These are phyloP conservation scores for Pseudogymnoascus sp. DNA, from an alignment of 2,329 filamentous ascomycete species.

Conservation along the genomic window DNA sequence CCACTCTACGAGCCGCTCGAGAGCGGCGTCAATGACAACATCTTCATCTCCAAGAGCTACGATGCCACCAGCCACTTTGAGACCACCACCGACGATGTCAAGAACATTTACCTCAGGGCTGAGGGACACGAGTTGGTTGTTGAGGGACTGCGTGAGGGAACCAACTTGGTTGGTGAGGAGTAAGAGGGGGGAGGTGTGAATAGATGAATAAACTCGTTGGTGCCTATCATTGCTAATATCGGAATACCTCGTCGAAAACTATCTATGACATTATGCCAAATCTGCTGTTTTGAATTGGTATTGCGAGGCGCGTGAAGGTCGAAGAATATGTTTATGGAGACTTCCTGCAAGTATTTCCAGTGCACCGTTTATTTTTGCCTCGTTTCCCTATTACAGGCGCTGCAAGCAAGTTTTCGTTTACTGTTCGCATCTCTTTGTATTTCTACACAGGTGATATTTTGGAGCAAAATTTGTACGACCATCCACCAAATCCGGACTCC, in stretches of 20 bases:
- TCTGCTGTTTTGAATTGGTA: not conserved
- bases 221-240: slow-evolving; percentile 8
- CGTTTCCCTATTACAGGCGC: not conserved
- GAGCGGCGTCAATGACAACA: slow-evolving; percentile 76
- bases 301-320: not conserved
- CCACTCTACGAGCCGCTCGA: slow-evolving; percentile 89
- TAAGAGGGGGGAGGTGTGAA: slow-evolving; percentile 31
- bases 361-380: not conserved
- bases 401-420: not conserved
- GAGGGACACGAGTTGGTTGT: slow-evolving; percentile 82
- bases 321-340: not conserved
- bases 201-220: slow-evolving; percentile 12
- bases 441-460: not conserved
- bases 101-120: slow-evolving; percentile 82
- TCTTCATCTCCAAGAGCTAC: slow-evolving; percentile 98
- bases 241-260: slow-evolving; percentile 10
- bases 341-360: not conserved
- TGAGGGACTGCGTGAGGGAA: slow-evolving; percentile 75
- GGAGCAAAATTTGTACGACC: not conserved
- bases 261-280: slow-evolving; percentile 9
- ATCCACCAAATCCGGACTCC: not conserved
- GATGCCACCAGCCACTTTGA: slow-evolving; percentile 98
- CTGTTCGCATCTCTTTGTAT: not conserved
- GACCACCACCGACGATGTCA: slow-evolving; percentile 83
- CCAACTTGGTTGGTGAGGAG: slow-evolving; percentile 64